Base-by-base conservation (phyloP, 257 asterid species). In the Solanum virginianum region DNA sequence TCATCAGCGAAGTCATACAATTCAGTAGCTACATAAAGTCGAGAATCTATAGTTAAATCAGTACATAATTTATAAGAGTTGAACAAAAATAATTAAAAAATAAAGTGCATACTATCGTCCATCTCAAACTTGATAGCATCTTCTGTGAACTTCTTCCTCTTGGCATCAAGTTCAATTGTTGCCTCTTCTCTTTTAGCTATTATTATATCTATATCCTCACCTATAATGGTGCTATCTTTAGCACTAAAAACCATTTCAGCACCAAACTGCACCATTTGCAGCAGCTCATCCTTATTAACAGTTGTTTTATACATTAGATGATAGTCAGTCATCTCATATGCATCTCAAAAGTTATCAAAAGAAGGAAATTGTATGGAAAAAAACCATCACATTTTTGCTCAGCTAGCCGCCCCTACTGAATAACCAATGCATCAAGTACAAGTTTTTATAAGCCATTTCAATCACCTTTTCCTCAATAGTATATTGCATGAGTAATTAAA, bases 181-280 rank as follows among this genome's bases (percentile, higher is more conserved):
- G 84, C 72, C 75, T 81, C 59, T 81, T 81, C 84, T 81, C 84
- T 74, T 45, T 60, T 81, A 60, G 84, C 84, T 9, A 81, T 60
- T 59, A 81, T 81, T 45, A 59, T 81, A 60, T 81, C 84, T 59
- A 81, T 60, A 81, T 81, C 84, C 74, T 60, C 84, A 60, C 60
- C 84, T 39, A 45, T 81, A 63, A 81, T 81, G 39, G 99, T 97
- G 91, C 99, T 95, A 89, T 97, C 99, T 90, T 97, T 97, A 88
- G 98, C 95, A 86, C 98, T 95, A 93, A 97, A 97, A 88, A 97
- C 99, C 99, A 97, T 97, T 93, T 95, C 99, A 85, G 99, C 99
- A 87, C 99, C 99, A 90, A 95, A 97, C 81, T 98, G 92, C 87
- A 97, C 99, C 99, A 95, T 97, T 89, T 97, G 98, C 83, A 97